phyloP scores from a whole-genome alignment of 73 alveolate species.

The Tetrahymena thermophila region DNA sequence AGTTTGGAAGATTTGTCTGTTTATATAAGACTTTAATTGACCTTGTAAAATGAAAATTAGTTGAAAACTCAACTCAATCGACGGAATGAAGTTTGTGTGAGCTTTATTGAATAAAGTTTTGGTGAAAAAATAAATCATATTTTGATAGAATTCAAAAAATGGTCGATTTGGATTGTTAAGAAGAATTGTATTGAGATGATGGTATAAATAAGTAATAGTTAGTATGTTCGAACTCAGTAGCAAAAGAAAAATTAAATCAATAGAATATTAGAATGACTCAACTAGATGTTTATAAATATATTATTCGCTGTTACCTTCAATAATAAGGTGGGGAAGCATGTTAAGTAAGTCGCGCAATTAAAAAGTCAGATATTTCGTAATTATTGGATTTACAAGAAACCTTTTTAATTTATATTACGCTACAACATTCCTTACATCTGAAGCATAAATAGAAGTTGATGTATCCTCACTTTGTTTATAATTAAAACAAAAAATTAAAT shows the following conservation, averaged over 20 bases:
- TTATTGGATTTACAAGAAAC: not conserved
- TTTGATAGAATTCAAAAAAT: not conserved
- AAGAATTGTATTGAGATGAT: not conserved
- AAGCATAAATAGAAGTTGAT: not conserved
- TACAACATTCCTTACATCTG: not conserved
- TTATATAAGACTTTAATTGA: not conserved
- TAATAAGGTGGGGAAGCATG: not conserved
- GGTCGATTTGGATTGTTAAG: not conserved
- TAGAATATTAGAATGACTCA: not conserved
- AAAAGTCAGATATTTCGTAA: not conserved
- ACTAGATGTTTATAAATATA: not conserved
- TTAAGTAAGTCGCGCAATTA: constrained; percentile 2
- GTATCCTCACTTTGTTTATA: not conserved
- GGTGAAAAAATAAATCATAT: not conserved
- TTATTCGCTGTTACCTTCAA: not conserved
- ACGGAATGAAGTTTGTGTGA: not conserved
- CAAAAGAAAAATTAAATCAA: not conserved
- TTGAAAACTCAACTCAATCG: not conserved
- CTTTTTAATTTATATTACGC: not conserved
- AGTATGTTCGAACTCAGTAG: not conserved
- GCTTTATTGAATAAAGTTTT: not conserved
- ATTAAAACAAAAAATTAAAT: not conserved
- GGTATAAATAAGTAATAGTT: not conserved
- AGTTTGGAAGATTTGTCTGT: not conserved
- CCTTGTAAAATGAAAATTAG: not conserved